Base-by-base conservation (phyloP, 78 protist species). In the Pelomyxa schiedti region DNA sequence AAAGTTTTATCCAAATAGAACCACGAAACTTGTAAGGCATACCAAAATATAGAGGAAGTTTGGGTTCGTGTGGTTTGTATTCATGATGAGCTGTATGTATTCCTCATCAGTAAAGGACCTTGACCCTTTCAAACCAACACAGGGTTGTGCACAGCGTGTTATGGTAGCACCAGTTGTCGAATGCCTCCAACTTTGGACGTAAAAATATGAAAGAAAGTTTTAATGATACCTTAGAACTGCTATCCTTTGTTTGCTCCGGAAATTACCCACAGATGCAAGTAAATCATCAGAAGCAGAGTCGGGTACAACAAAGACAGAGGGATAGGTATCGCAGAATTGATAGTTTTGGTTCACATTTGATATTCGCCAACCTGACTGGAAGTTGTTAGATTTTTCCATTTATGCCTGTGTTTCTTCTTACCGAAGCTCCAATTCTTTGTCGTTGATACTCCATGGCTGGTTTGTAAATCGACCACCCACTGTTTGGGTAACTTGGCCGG, bases 21-120 rank as follows among this genome's bases (percentile, higher is more conserved):
- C n/a, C n/a, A n/a, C n/a, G n/a, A n/a, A n/a, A n/a, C n/a, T n/a
- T n/a, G n/a, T n/a, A n/a, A n/a, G n/a, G n/a, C n/a, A n/a, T n/a
- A n/a, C 95, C 32, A 47, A 16, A 16, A 47, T 47, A 16, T 16
- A 47, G 58, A 47, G 58, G 32, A 16, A 24, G 32, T 47, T 47
- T 16, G 58, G 58, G 58, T 47, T 47, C 32, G 58, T 47, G 32
- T 16, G 16, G 58, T 47, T 47, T 16, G 58, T 47, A 16, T 16
- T 16, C 32, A 16, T 16, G 58, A 47, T 16, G 32, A 47, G 16
- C 58, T 47, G 32, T 16, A 47, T 16, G 58, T 47, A 47, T 16
- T 47, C 58, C 58, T 47, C 58, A 16, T 47, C 58, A 16, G 58
- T 47, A 16, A 24, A 24, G 58, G 32, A 24, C 58, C 58, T 16